Evolutionary conservation across 306 rosid species (phyloP), one percentile per base, ranked within the genome.

Genomic region (Cucurbita moschata): DNA sequence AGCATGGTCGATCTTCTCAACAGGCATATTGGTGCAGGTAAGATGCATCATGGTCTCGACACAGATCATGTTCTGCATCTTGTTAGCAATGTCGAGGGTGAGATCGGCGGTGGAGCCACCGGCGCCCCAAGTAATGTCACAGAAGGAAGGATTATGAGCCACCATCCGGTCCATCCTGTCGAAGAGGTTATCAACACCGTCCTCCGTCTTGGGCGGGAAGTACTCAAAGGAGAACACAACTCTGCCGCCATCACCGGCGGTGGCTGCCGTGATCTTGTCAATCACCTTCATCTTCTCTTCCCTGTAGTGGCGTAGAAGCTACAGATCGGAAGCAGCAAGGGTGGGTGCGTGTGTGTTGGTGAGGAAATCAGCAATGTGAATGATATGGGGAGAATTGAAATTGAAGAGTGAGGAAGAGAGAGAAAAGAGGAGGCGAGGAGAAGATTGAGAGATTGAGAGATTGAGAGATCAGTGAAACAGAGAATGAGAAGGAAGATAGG

Each of bases 131-230:
- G 99, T 95, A 55, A 95, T 91, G 76, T 95, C 99, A 56, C 99
- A 95, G 81, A 91, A 95, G 3, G 96, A 16, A 6, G 99, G 97
- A 73, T 84, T 88, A 76, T 95, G 97, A 1, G 96, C 89, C 47
- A 95, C 97, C 97, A 91, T 95, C 11, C 99, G 89, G 54, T 95
- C 97, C 99, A 95, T 91, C 62, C 96, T 86, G 83, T 95, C 97
- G 54, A 95, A 86, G 13, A 95, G 83, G 75, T 89, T 95, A 63
- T 91, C 99, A 0, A 95, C 99, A 1, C 96, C 96, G 73, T 95
- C 99, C 52, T 91, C 99, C 2, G 97, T 91, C 86, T 89, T 95
- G 0, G 97, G 97, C 0, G 99, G 99, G 78, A 95, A 91, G 84
- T 83, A 94, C 85, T 94, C 97, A 46, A 94, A 94, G 0, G 97